Percentiles rank a stretch among this genome's conserved stretches.
Conservation (phyloP, 176 grass and related monocot species). For the Urochloa ruziziensis region DNA sequence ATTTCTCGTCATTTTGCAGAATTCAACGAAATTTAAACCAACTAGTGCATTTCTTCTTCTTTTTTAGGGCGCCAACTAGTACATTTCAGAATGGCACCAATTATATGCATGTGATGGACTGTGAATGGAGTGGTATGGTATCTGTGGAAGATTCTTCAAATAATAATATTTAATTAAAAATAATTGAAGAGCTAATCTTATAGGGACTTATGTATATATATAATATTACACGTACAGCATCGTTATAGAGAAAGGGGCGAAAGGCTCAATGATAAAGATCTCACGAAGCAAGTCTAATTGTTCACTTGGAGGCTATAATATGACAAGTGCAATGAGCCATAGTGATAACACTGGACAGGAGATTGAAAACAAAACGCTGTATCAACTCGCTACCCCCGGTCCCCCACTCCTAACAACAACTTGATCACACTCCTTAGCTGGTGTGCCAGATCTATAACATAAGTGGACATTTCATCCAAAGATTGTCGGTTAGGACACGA, state of each 20-base stretch:
- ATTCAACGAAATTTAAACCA: neutral
- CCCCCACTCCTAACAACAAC: conserved; percentile 19
- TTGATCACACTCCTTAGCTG: conserved; percentile 14
- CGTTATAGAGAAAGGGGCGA: neutral
- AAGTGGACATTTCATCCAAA: neutral
- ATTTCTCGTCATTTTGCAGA: neutral
- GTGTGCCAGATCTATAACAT: conserved; percentile 11
- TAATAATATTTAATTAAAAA: neutral
- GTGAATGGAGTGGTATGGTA: neutral
- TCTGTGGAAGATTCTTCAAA: neutral
- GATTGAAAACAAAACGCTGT: conserved; percentile 39
- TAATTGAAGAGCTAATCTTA: neutral
- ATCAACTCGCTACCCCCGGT: conserved; percentile 38
- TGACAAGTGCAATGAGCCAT: conserved; percentile 40
- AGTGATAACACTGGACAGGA: conserved; percentile 34
- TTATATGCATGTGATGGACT: neutral
- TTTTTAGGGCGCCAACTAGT: too few species aligned
- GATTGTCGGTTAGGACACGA: neutral
- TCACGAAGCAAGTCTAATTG: neutral
- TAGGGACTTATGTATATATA: neutral
- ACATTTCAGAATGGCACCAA: neutral
- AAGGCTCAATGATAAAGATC: neutral
- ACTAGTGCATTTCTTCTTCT: too few species aligned
- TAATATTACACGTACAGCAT: neutral
- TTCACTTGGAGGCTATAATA: conserved; percentile 4